Evolutionary conservation across 345 rosid species (phyloP), one percentile per base, ranked within the genome.

Genomic region (Lepidium sativum): DNA sequence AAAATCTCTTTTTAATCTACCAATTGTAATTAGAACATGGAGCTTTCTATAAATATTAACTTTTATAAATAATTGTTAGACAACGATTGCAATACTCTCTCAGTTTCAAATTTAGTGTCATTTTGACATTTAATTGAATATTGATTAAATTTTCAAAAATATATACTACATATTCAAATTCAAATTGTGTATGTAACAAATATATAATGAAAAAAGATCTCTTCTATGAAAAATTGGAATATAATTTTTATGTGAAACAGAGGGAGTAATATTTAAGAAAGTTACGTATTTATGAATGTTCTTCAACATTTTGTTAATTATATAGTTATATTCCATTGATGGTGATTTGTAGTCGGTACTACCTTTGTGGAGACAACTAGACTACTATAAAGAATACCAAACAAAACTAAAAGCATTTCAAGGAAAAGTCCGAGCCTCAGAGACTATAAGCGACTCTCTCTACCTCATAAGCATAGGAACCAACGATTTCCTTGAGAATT

Each of bases 401-500:
- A 75, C 65, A 70, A 70, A 63, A 20, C 76, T 84, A 27, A 74
- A 56, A 67, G 69, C 77, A 52, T 50, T 78, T 58, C 72, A 78
- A 34, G 88, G 88, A 47, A 75, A 60, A 6, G 29, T 40, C 8
- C 42, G 44, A 59, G 84, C 80, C 4, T 37, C 56, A 57, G 63
- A 70, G 12, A 73, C 48, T 16, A 74, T 84, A 49, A 52, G 23
- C 15, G 48, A 77, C 18, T 73, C 89, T 9, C 40, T 84, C 9
- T 63, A 82, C 79, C 44, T 84, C 29, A 82, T 78, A 74, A 84
- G 89, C 76, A 4, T 57, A 1, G 88, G 88, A 16, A 84, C 88
- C 7, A 84, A 84, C 60, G 86, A 84, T 57, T 84, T 84, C 71
- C 80, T 84, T 6, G 89, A 84, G 59, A 84, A 82, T 60, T 84